phyloP scores from a whole-genome alignment of 208 protist species.

The Acanthamoeba quina region DNA sequence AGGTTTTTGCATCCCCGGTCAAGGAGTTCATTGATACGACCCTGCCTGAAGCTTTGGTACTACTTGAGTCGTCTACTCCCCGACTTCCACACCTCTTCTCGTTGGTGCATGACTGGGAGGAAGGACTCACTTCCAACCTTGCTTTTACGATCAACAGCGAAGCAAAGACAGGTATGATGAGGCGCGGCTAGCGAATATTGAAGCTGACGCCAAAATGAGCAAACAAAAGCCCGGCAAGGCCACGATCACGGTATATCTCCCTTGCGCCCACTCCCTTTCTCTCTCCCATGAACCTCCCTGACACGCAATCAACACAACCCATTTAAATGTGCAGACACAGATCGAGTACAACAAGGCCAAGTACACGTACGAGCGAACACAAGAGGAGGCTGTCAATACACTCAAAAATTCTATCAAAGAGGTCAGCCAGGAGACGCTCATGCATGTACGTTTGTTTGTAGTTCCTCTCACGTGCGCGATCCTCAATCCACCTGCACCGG shows the following conservation, averaged over 20 bases:
- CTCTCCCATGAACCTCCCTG: neutral
- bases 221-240: slow-evolving; percentile 33
- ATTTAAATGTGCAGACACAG: neutral
- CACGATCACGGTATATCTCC: neutral
- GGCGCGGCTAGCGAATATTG: neutral
- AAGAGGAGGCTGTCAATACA: neutral
- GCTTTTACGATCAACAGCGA: neutral
- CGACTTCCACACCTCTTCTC: too few relatives aligned
- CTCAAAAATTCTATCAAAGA: slow-evolving; percentile 8
- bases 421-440: slow-evolving; percentile 6
- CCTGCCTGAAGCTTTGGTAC: slow-evolving; percentile 28
- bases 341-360: slow-evolving; percentile 58
- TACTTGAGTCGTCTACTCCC: neutral
- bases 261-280: neutral
- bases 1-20: slow-evolving; percentile 3
- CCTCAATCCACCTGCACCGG: too few relatives aligned
- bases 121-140: neutral
- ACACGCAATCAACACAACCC: neutral
- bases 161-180: slow-evolving; percentile 26
- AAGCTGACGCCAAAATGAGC: slow-evolving; percentile 11
- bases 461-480: too few relatives aligned
- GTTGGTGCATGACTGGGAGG: neutral
- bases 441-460: neutral
- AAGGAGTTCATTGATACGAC: slow-evolving; percentile 13
- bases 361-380: slow-evolving; percentile 39